A percentile compares a stretch with the other conserved stretches of the same genome.
Conservation (phyloP, 495 filamentous ascomycete genomes). For the Pseudoneurospora amorphoporcata region DNA sequence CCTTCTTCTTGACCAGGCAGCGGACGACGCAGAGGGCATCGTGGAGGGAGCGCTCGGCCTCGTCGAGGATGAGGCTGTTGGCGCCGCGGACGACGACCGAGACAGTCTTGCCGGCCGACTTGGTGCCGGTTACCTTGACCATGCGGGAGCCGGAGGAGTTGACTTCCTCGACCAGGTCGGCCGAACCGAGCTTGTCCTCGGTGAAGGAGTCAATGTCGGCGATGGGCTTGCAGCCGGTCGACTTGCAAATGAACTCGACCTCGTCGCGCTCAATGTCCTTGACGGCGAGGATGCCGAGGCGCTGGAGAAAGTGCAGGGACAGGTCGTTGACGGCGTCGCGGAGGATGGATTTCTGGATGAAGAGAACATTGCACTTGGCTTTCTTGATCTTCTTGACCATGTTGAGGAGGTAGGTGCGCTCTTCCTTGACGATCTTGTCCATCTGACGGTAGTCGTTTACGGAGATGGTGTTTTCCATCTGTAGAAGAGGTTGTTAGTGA, state of each 20-base stretch:
- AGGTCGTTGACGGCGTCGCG: slow-evolving; percentile 97
- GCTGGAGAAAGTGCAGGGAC: slow-evolving; percentile 92
- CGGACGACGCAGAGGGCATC: slow-evolving; percentile 96
- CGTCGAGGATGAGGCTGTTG: slow-evolving; percentile 89
- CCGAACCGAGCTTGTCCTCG: slow-evolving; percentile 95
- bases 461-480: slow-evolving; percentile 99
- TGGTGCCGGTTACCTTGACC: slow-evolving; percentile 90
- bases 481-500: slow-evolving; percentile 5
- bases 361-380: slow-evolving; percentile 95
- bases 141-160: slow-evolving; percentile 79
- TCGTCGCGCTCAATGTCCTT: slow-evolving; percentile 98
- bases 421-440: slow-evolving; percentile 99
- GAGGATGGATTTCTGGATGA: slow-evolving; percentile 97
- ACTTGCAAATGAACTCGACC: slow-evolving; percentile 98
- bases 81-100: slow-evolving; percentile 90
- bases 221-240: slow-evolving; percentile 95
- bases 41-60: slow-evolving; percentile 91
- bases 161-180: slow-evolving; percentile 88
- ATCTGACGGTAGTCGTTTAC: slow-evolving; percentile 99
- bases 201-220: slow-evolving; percentile 98
- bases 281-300: slow-evolving; percentile 87
- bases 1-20: slow-evolving; percentile 97
- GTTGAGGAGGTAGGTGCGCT: slow-evolving; percentile 93
- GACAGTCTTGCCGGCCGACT: slow-evolving; percentile 71
- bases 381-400: slow-evolving; percentile 99